These are phyloP conservation scores for Blastosporella zonata DNA, from an alignment of 1,284 basidiomycete genomes.

Conservation along the genomic window DNA sequence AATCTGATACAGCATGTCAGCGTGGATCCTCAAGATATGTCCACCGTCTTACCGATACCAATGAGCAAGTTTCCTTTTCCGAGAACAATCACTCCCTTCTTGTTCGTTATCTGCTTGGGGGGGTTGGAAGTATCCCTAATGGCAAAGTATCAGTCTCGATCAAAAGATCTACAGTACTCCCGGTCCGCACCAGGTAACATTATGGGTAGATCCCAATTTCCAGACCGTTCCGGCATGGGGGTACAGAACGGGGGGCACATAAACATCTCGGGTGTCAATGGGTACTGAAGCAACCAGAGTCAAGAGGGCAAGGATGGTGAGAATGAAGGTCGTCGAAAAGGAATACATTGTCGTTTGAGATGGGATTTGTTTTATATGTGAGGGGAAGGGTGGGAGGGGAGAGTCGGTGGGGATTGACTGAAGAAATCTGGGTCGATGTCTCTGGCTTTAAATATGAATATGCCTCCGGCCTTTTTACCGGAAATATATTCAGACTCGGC, in stretches of 20 bases:
- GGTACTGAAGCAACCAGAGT: constrained; percentile 19
- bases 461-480: constrained; percentile 10
- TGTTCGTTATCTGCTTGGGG: constrained; percentile 37
- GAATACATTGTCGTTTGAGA: constrained; percentile 11
- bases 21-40: constrained; percentile 3
- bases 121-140: constrained; percentile 32
- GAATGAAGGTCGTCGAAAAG: constrained; percentile 17
- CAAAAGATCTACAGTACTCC: not conserved
- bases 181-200: constrained; percentile 36
- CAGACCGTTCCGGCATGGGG: constrained; percentile 31
- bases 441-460: constrained; percentile 11
- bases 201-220: constrained; percentile 27
- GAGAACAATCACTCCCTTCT: constrained; percentile 31
- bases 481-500: constrained; percentile 6
- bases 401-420: constrained; percentile 7
- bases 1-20: constrained; percentile 7
- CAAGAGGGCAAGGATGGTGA: constrained; percentile 18
- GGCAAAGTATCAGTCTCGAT: constrained; percentile 3
- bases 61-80: constrained; percentile 23
- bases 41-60: constrained; percentile 27
- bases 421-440: constrained; percentile 7
- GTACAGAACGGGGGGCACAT: constrained; percentile 30
- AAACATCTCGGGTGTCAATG: constrained; percentile 34
- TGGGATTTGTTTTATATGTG: constrained; percentile 1
- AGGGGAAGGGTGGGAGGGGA: not conserved